Percentiles rank a stretch among this genome's conserved stretches.
phyloP scores from a whole-genome alignment of 1,139 yeast species.

The Candida frijolesensis region DNA sequence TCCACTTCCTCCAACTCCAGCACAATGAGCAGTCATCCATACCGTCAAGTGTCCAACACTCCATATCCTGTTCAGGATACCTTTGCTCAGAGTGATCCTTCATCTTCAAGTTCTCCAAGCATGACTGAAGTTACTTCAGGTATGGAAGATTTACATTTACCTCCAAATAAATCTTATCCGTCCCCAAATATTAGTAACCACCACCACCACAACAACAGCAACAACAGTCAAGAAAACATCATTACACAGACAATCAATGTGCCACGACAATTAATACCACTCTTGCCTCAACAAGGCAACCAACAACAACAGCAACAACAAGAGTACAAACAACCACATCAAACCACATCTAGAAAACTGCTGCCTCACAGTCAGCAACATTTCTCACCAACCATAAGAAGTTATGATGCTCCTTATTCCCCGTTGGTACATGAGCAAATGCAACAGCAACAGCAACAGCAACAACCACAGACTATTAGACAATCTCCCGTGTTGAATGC shows the following conservation, averaged over 20 bases:
- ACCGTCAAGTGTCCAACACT: constrained; percentile 17
- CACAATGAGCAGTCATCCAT: constrained; percentile 16
- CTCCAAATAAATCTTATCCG: constrained; percentile 14
- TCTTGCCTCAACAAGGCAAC: constrained; percentile 2
- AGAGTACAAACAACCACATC: constrained; percentile 5
- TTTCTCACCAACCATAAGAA: constrained; percentile 10
- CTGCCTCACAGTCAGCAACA: constrained; percentile 5
- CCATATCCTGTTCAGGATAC: constrained; percentile 29
- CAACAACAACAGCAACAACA: neutral
- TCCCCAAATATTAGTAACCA: neutral
- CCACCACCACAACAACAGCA: constrained; percentile 3
- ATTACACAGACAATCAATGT: constrained; percentile 5
- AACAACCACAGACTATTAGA: neutral
- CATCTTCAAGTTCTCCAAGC: constrained; percentile 12
- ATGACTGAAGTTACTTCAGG: constrained; percentile 15
- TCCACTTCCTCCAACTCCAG: neutral
- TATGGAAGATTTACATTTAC: constrained; percentile 16
- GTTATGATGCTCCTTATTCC: constrained; percentile 3
- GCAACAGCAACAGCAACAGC: neutral
- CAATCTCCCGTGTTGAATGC: constrained; percentile 9
- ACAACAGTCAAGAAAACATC: constrained; percentile 2
- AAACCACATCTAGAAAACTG: constrained; percentile 3
- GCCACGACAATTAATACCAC: constrained; percentile 8
- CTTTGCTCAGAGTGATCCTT: constrained; percentile 8
- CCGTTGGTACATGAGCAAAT: neutral